phyloP scores from a whole-genome alignment of 371 early-diverging fungal species.

The Circinella minor region DNA sequence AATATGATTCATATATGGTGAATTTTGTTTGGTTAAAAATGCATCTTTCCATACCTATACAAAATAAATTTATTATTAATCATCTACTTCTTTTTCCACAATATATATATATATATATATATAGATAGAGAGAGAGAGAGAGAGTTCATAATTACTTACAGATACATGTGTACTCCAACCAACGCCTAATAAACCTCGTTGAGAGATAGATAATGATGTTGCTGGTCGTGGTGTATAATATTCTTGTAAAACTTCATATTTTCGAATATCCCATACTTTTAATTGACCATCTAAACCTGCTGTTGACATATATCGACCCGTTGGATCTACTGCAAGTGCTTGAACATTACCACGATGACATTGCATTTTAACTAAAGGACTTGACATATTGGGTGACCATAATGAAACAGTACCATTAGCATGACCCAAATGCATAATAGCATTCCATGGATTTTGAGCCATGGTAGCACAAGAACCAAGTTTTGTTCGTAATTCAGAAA shows the following conservation, averaged over 20 bases:
- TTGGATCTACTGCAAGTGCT: slow-evolving; percentile 85
- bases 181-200: slow-evolving; percentile 87
- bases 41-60: slow-evolving; percentile 87
- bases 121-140: too few relatives aligned
- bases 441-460: slow-evolving; percentile 94
- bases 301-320: slow-evolving; percentile 94
- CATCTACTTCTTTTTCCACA: too few relatives aligned
- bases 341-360: slow-evolving; percentile 91
- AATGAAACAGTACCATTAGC: slow-evolving; percentile 93
- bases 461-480: slow-evolving; percentile 83
- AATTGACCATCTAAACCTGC: slow-evolving; percentile 90
- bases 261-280: slow-evolving; percentile 97
- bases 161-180: slow-evolving; percentile 79
- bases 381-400: slow-evolving; percentile 89
- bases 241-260: slow-evolving; percentile 79
- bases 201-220: slow-evolving; percentile 78
- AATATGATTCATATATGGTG: slow-evolving; percentile 92
- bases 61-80: too few relatives aligned
- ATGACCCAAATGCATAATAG: slow-evolving; percentile 93
- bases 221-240: slow-evolving; percentile 83
- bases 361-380: slow-evolving; percentile 93
- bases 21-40: slow-evolving; percentile 70
- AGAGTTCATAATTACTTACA: slow-evolving; percentile 39
- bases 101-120: too few relatives aligned
- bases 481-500: slow-evolving; percentile 82